Base-by-base conservation (phyloP, 352 stramenopile species). In the Pythium aphanidermatum region DNA sequence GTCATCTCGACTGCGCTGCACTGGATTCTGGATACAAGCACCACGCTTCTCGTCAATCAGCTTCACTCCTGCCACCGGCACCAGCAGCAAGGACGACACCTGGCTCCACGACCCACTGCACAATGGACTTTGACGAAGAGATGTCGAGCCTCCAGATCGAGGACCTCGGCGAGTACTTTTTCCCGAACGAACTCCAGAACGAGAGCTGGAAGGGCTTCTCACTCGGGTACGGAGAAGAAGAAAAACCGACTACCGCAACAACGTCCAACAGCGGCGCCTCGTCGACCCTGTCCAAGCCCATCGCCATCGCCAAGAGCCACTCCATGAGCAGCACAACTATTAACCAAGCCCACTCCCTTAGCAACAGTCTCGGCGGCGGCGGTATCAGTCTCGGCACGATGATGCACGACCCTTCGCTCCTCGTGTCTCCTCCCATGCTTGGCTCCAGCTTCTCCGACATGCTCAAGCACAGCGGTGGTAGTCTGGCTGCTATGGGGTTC, bases 141-240 rank as follows among this genome's bases (percentile, higher is more conserved):
- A 80, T 87, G 69, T 82, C 65, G 24, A 63, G 65, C 13, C 58
- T 87, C 39, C 75, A 84, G 49, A 88, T 88, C 43, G 75, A 88
- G 44, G 75, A 88, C 40, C 41, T 88, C 39, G 75, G 72, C 52
- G 68, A 83, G 40, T 85, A 83, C 60, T 78, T 88, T 46, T 52
- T 82, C 42, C 72, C 81, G 28, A 66, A 63, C 9, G 74, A 83
- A 33, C 63, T 70, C 25, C 34, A 23, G 20, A 64, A 64, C 34
- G 73, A 88, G 40, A 77, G 65, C 34, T 85, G 73, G 72, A 88
- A 85, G 32, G 70, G 73, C 13, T 82, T 88, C 51, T 78, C 68
- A 20, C 60, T 88, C 14, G 73, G 69, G 19, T 88, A 88, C 39
- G 63, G 59, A 1, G 70, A 85, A 38, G 72, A 88, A 43, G 64